Evolutionary conservation across 2,329 filamentous ascomycete genomes (phyloP), one percentile per base, ranked within the genome.

Genomic region (Botrytis deweyae): DNA sequence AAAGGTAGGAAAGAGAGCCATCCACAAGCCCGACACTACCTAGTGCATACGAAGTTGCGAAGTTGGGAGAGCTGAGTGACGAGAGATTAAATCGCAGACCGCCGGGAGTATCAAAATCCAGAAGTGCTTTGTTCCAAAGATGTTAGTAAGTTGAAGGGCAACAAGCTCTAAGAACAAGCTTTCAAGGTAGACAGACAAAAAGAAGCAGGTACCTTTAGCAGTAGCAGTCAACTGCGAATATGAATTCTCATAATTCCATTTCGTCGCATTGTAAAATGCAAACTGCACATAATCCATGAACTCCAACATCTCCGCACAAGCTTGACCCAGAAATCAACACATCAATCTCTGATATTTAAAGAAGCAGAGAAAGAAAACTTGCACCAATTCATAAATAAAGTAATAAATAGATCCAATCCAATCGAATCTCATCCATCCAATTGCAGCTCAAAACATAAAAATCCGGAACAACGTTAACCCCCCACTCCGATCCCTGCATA

Each of bases 211-310:
- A 93, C 92, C 93, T 85, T 94, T 89, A 66, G 93, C 90, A 6
- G 94, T 97, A 74, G 92, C 90, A 78, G 94, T 97, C 80, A 98
- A 86, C 77, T 91, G 90, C 78, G 93, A 91, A 84, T 98, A 98
- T 75, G 93, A 96, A 83, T 97, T 97, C 86, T 98, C 94, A 80
- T 90, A 88, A 81, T 95, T 93, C 95, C 95, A 98, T 82, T 92
- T 89, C 64, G 94, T 95, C 73, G 92, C 91, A 82, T 92, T 88
- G 83, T 94, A 93, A 85, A 97, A 98, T 80, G 93, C 93, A 84
- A 92, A 89, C 84, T 97, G 94, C 85, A 98, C 92, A 86, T 97
- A 95, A 84, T 97, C 94, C 93, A 98, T 97, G 86, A 97, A 98
- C 84, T 95, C 92, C 85, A 96, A 91, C 95, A 98, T 98, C 38